phyloP scores from a whole-genome alignment of 257 asterid genomes.

The Plantago ovata region DNA sequence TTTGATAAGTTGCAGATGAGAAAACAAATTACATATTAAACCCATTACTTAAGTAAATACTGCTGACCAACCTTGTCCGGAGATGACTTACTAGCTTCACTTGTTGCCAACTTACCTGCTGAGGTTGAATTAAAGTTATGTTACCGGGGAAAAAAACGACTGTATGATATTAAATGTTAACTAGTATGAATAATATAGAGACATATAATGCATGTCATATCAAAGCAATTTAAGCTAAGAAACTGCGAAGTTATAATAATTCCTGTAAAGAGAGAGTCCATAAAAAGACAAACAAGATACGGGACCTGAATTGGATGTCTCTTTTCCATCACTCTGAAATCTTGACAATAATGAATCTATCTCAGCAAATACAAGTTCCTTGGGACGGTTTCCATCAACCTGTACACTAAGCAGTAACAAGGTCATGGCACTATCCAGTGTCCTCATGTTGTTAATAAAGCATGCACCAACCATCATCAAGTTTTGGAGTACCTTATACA shows the following conservation, averaged over 20 bases:
- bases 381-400: constrained; percentile 80
- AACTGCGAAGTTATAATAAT: too few relatives aligned
- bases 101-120: constrained; percentile 39
- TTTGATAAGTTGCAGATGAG: neutral
- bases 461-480: constrained; percentile 16
- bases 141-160: too few relatives aligned
- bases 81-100: constrained; percentile 29
- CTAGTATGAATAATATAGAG: too few relatives aligned
- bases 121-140: neutral
- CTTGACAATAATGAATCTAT: constrained; percentile 49
- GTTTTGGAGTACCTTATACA: constrained; percentile 49
- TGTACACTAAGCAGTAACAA: constrained; percentile 27
- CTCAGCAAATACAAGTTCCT: constrained; percentile 66
- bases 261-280: neutral
- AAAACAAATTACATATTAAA: neutral
- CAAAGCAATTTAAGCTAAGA: neutral
- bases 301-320: constrained; percentile 42
- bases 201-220: neutral
- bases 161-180: too few relatives aligned
- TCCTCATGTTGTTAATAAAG: constrained; percentile 10
- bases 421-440: constrained; percentile 12
- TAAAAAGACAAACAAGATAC: constrained; percentile 17
- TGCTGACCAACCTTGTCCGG: constrained; percentile 42
- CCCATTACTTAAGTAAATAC: constrained; percentile 5
- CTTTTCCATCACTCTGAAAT: constrained; percentile 49